Evolutionary conservation across 371 early-diverging fungal genomes (phyloP).

Genomic region (Haplosporangium sp.): DNA sequence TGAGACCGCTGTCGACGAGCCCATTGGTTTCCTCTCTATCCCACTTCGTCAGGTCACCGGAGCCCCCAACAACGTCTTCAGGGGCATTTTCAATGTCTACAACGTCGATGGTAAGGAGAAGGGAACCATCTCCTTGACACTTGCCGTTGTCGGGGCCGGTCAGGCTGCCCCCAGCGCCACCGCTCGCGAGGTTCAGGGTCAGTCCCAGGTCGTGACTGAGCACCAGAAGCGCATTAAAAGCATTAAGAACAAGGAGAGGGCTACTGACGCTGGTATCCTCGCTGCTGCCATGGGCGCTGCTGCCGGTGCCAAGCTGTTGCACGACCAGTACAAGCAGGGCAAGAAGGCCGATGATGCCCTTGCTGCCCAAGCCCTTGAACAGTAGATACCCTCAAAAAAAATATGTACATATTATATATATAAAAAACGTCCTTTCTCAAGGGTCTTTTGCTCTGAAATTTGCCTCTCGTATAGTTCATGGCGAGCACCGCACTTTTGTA

Average conservation of each 20-base stretch:
- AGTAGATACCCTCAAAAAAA: background rate
- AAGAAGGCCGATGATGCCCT: slow-evolving; percentile 9
- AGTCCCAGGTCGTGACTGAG: slow-evolving; percentile 53
- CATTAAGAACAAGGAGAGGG: slow-evolving; percentile 56
- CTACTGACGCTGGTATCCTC: slow-evolving; percentile 56
- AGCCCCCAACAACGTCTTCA: slow-evolving; percentile 55
- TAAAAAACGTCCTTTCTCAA: background rate
- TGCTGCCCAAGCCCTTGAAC: slow-evolving; percentile 3
- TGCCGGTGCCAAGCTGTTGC: slow-evolving; percentile 10
- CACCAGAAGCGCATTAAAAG: slow-evolving; percentile 61
- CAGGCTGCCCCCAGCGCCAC: slow-evolving; percentile 1
- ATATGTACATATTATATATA: background rate
- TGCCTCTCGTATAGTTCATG: background rate
- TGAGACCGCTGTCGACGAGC: slow-evolving; percentile 57
- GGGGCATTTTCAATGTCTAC: slow-evolving; percentile 60
- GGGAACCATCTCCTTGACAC: slow-evolving; percentile 59
- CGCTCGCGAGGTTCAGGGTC: slow-evolving; percentile 45
- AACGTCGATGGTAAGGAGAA: slow-evolving; percentile 57
- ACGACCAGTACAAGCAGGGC: background rate
- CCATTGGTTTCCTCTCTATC: slow-evolving; percentile 69
- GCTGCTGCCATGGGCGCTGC: slow-evolving; percentile 60
- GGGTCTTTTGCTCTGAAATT: background rate
- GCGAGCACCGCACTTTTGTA: background rate
- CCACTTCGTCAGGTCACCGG: slow-evolving; percentile 62
- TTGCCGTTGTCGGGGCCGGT: slow-evolving; percentile 14